phyloP scores from a whole-genome alignment of 1,284 basidiomycete genomes.

The Pseudozyma sp. region DNA sequence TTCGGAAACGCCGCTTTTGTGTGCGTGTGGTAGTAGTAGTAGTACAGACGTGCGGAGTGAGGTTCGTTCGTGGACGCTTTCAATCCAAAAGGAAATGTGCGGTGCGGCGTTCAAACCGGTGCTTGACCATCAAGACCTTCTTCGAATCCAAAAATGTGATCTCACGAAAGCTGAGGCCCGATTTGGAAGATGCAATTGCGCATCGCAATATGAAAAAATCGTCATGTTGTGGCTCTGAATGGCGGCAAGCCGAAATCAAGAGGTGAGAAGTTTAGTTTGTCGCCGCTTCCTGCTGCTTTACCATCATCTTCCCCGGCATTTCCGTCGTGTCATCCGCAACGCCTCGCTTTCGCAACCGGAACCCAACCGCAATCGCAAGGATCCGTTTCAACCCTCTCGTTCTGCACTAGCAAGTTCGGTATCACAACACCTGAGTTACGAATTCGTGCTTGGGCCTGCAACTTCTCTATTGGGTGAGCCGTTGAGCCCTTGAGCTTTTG shows the following conservation, averaged over 20 bases:
- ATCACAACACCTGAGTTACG: slow-evolving; percentile 19
- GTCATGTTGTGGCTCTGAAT: too few species aligned
- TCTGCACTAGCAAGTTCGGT: neutral
- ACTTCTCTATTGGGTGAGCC: slow-evolving; percentile 26
- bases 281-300: neutral
- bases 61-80: neutral
- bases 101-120: slow-evolving; percentile 25
- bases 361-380: slow-evolving; percentile 12
- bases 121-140: slow-evolving; percentile 3
- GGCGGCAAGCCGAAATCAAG: too few species aligned
- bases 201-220: too few species aligned
- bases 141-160: neutral
- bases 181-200: neutral
- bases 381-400: neutral
- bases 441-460: slow-evolving; percentile 11
- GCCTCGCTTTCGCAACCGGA: slow-evolving; percentile 1
- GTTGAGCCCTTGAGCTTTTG: slow-evolving; percentile 37
- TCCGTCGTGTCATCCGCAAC: neutral
- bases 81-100: neutral
- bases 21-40: too few species aligned
- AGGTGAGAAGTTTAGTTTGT: neutral
- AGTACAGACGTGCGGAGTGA: slow-evolving; percentile 1
- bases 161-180: neutral
- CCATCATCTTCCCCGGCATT: slow-evolving; percentile 3
- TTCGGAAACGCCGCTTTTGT: neutral